Conservation (phyloP, 331 rosid species). For the Saraca asoca region DNA sequence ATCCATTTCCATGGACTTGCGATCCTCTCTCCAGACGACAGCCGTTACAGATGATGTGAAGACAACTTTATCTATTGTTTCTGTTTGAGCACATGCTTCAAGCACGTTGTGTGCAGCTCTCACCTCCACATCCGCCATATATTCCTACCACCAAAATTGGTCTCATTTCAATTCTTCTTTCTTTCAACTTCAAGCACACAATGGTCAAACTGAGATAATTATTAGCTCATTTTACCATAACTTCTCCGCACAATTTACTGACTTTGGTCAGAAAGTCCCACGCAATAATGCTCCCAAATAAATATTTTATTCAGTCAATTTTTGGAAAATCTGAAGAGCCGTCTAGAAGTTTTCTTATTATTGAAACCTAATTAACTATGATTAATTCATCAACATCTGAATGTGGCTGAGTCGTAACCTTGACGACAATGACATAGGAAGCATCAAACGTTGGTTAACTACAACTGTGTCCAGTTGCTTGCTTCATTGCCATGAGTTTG, state of each 20-base stretch:
- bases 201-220: not conserved
- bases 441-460: conserved; percentile 8
- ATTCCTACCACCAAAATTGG: conserved; percentile 49
- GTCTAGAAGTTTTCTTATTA: too few relatives aligned
- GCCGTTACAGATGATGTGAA: conserved; percentile 84
- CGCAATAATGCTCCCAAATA: not conserved
- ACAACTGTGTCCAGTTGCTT: too few relatives aligned
- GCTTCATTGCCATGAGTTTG: conserved; percentile 21
- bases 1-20: conserved; percentile 48
- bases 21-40: conserved; percentile 75
- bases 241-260: not conserved
- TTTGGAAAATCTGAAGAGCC: not conserved
- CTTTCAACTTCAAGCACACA: not conserved
- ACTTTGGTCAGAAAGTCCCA: not conserved
- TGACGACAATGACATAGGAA: conserved; percentile 23
- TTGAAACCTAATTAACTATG: too few relatives aligned
- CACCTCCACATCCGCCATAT: conserved; percentile 78
- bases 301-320: not conserved
- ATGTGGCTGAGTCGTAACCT: not conserved
- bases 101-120: conserved; percentile 96
- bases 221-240: not conserved
- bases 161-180: not conserved
- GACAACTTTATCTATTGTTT: conserved; percentile 77
- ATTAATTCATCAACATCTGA: too few relatives aligned
- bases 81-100: conserved; percentile 92